Percentiles rank a stretch among this genome's conserved stretches.
phyloP scores from a whole-genome alignment of 805 yeast species.

The Yarrowia osloensis region DNA sequence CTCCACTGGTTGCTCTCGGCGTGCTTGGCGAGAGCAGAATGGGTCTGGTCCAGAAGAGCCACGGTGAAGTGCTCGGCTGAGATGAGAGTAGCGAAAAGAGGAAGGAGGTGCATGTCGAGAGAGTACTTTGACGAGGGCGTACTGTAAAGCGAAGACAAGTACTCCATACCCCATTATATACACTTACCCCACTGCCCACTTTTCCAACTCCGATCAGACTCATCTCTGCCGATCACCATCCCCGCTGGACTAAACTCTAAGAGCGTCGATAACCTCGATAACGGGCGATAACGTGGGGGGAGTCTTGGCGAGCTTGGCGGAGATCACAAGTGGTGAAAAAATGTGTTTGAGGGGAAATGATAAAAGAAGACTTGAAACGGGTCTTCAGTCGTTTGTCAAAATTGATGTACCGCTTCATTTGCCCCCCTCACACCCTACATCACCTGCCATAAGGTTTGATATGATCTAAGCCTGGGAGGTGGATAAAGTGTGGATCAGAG shows the following conservation, averaged over 20 bases:
- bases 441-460: not conserved
- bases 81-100: not conserved
- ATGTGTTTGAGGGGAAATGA: no score
- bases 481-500: not conserved
- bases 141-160: no score
- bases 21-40: not conserved
- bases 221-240: not conserved
- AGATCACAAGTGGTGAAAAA: no score
- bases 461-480: not conserved
- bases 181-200: not conserved
- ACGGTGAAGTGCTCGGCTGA: not conserved
- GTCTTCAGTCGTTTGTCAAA: no score
- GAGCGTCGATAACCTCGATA: not conserved
- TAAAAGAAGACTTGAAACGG: no score
- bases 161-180: not conserved
- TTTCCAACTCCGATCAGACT: not conserved
- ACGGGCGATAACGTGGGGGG: not conserved
- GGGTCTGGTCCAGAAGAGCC: not conserved
- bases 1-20: not conserved
- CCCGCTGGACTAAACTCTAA: not conserved
- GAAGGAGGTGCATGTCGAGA: not conserved
- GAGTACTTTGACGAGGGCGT: no score
- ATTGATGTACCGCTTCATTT: no score
- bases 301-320: not conserved
- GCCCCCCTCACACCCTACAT: no score